Evolutionary conservation across 495 filamentous ascomycete species (phyloP).

Genomic region (Aspergillus baeticus): DNA sequence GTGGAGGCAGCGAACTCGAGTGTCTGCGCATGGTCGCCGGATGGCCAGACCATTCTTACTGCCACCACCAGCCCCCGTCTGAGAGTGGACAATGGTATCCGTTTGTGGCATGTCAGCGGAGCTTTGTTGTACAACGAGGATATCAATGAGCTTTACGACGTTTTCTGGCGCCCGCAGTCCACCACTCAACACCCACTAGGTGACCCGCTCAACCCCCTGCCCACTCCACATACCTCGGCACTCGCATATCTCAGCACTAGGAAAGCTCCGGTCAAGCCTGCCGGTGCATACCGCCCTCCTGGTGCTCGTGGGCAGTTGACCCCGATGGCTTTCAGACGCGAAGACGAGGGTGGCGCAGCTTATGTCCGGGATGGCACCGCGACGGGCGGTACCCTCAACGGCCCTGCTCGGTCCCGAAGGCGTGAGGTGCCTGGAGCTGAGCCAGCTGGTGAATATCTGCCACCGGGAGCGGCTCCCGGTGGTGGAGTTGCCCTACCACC

Average conservation of each 20-base stretch:
- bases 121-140: slow-evolving; percentile 93
- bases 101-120: slow-evolving; percentile 91
- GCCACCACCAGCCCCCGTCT: slow-evolving; percentile 93
- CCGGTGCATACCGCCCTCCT: slow-evolving; percentile 94
- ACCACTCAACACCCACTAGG: slow-evolving; percentile 56
- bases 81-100: slow-evolving; percentile 93
- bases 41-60: slow-evolving; percentile 91
- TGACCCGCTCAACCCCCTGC: slow-evolving; percentile 76
- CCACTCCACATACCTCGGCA: slow-evolving; percentile 81
- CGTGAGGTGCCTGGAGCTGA: slow-evolving; percentile 81
- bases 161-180: slow-evolving; percentile 81
- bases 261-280: slow-evolving; percentile 91
- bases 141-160: slow-evolving; percentile 89
- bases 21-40: slow-evolving; percentile 94
- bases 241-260: slow-evolving; percentile 76
- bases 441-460: slow-evolving; percentile 56
- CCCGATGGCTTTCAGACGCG: slow-evolving; percentile 92
- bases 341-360: slow-evolving; percentile 93
- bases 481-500: slow-evolving; percentile 62
- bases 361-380: slow-evolving; percentile 78
- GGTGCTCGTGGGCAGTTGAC: slow-evolving; percentile 87
- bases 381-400: slow-evolving; percentile 62
- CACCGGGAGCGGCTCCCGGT: slow-evolving; percentile 67
- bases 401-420: slow-evolving; percentile 71
- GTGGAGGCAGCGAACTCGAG: slow-evolving; percentile 95